Percentiles rank a stretch among this genome's conserved stretches.
phyloP scores from a whole-genome alignment of 192 early-diverging fungal genomes.

The Coemansia umbellata region DNA sequence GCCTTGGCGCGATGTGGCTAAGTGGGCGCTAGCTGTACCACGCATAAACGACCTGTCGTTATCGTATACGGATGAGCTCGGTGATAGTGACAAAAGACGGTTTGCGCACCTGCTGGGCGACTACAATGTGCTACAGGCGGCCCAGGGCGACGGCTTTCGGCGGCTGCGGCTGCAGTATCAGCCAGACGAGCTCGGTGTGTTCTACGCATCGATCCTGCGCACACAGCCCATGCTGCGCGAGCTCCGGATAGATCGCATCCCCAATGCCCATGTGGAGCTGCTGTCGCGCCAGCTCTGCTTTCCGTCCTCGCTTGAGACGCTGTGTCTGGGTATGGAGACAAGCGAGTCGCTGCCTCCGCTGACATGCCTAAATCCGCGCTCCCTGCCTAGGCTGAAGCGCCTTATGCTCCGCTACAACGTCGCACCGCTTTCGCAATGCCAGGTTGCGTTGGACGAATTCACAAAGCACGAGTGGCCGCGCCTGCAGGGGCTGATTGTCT shows the following conservation, averaged over 20 bases:
- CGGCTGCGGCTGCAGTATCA: conserved; percentile 50
- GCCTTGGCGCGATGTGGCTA: conserved; percentile 50
- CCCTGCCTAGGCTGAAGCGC: conserved; percentile 37
- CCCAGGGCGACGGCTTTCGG: conserved; percentile 27
- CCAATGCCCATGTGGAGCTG: conserved; percentile 30
- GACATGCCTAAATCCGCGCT: conserved; percentile 38
- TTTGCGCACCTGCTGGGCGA: conserved; percentile 48
- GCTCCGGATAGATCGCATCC: conserved; percentile 49
- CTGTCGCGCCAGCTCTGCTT: conserved; percentile 46
- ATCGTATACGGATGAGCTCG: conserved; percentile 37
- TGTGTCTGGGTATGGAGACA: conserved; percentile 48
- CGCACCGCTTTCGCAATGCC: conserved; percentile 39
- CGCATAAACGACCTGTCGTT: conserved; percentile 40
- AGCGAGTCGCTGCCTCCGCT: conserved; percentile 44
- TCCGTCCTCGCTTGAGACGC: conserved; percentile 45
- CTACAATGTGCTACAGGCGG: conserved; percentile 48
- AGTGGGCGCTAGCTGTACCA: conserved; percentile 38
- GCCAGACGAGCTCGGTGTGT: conserved; percentile 51
- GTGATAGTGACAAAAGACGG: conserved; percentile 32
- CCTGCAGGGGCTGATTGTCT: conserved; percentile 43
- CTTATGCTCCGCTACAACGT: conserved; percentile 51
- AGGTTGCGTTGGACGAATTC: conserved; percentile 43
- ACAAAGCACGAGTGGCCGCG: conserved; percentile 41
- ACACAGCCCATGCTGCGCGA: conserved; percentile 42
- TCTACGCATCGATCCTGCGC: conserved; percentile 47